Percentiles rank a stretch among this genome's conserved stretches.
Conservation (phyloP, 129 eudicot species). For the Saposhnikovia divaricata region DNA sequence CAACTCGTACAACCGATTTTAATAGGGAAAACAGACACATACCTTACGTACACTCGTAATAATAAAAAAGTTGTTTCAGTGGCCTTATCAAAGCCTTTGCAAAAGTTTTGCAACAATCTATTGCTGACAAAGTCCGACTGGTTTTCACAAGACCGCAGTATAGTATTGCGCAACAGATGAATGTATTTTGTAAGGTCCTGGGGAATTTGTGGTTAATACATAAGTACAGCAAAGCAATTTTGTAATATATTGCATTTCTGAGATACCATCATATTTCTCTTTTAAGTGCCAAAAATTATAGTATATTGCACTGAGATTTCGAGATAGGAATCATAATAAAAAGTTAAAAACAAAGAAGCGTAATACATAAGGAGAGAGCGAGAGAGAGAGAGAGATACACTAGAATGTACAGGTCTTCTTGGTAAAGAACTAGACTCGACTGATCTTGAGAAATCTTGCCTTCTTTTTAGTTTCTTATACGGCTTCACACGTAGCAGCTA, state of each 20-base stretch:
- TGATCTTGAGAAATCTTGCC: not conserved
- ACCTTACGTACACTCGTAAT: not conserved
- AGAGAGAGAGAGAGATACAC: not conserved
- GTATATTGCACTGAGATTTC: not conserved
- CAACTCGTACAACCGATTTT: not conserved
- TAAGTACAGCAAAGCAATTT: not conserved
- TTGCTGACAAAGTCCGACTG: not conserved
- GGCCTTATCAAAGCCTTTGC: no score
- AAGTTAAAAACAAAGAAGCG: not conserved
- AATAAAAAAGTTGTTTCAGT: no score
- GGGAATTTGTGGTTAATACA: no score
- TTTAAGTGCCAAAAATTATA: not conserved
- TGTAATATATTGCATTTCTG: not conserved
- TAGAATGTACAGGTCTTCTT: not conserved
- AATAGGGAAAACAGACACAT: not conserved
- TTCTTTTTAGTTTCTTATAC: not conserved
- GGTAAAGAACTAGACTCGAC: not conserved
- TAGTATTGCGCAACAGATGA: not conserved
- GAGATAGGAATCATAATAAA: not conserved
- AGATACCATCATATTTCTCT: not conserved
- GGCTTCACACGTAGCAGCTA: slow-evolving; percentile 8
- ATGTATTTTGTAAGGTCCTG: not conserved
- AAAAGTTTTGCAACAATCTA: not conserved
- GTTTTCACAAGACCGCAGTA: not conserved
- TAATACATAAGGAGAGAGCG: not conserved